Conservation (phyloP, 2,329 filamentous ascomycete genomes). For the Penicillium italicum region DNA sequence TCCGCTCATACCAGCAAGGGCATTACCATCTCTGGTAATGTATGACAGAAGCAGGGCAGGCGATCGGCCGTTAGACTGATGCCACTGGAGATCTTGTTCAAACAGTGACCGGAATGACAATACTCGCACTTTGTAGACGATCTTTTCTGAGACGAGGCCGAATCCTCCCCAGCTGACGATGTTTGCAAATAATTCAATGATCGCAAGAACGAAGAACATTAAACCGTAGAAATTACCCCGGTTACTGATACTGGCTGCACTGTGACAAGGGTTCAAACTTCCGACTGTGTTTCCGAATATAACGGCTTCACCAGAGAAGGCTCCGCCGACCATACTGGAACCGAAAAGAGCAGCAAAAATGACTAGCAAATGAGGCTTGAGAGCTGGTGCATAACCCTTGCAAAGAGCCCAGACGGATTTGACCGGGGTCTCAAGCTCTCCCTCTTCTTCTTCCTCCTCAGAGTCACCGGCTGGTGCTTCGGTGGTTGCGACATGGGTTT, state of each 20-base stretch:
- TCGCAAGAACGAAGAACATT: slow-evolving; percentile 59
- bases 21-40: slow-evolving; percentile 66
- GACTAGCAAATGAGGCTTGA: slow-evolving; percentile 42
- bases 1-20: slow-evolving; percentile 65
- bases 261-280: slow-evolving; percentile 54
- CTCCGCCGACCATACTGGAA: slow-evolving; percentile 53
- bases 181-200: slow-evolving; percentile 60
- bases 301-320: slow-evolving; percentile 56
- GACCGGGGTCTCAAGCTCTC: slow-evolving; percentile 25
- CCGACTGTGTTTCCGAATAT: slow-evolving; percentile 61
- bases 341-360: slow-evolving; percentile 51
- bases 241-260: slow-evolving; percentile 47
- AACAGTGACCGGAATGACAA: slow-evolving; percentile 63
- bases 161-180: slow-evolving; percentile 57
- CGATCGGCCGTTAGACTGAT: slow-evolving; percentile 61
- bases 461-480: slow-evolving; percentile 17
- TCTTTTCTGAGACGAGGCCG: slow-evolving; percentile 59
- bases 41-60: slow-evolving; percentile 61
- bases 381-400: slow-evolving; percentile 27
- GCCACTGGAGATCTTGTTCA: slow-evolving; percentile 66
- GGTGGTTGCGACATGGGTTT: slow-evolving; percentile 12
- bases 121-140: slow-evolving; percentile 61
- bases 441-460: slow-evolving; percentile 26
- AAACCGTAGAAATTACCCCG: slow-evolving; percentile 54
- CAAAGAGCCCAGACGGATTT: slow-evolving; percentile 30